Evolutionary conservation across 805 yeast genomes (phyloP), one percentile per base, ranked within the genome.

Genomic region (Citeromyces nyonsensis): DNA sequence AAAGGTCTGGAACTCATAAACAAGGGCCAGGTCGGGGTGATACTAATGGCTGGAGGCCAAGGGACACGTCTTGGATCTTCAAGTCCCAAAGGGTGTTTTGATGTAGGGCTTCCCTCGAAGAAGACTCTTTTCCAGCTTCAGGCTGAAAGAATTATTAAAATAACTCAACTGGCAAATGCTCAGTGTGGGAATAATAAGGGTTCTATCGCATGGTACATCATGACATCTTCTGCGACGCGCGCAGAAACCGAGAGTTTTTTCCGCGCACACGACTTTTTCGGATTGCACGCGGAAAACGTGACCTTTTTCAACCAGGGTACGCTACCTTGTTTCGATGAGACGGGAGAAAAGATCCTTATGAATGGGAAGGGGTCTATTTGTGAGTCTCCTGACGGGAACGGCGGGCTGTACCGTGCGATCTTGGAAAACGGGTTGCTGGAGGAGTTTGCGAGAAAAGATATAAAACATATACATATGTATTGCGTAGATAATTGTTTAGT

Each of bases 31-130:
- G 97, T 88, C 15, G 98, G 84, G 24, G 88, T 91, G 4, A 63
- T 91, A 28, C 61, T 91, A 33, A 78, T 91, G 81, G 96, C 99
- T 9, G 99, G 99, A 35, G 99, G 99, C 32, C 98, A 91, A 54
- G 99, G 99, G 24, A 81, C 96, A 6, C 66, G 99, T 39, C 62
- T 91, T 34, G 98, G 98, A 1, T 84, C 95, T 1, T 59, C 73
- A 4, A 71, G 61, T 15, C 99, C 99, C 25, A 91, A 91, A 54
- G 99, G 99, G 1, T 88, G 96, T 54, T 91, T 72, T 49, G 71
- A 88, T 50, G 76, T 91, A 38, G 78, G 78, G 0, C 66, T 91
- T 32, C 95, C 95, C 1, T 81, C 94, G 2, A 63, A 66, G 24
- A 83, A 83, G 51, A 71, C 94, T 1, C 59, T 91, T 36, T 91